Evolutionary conservation across 805 yeast genomes (phyloP).

Genomic region (Metschnikowia chrysomelidarum): DNA sequence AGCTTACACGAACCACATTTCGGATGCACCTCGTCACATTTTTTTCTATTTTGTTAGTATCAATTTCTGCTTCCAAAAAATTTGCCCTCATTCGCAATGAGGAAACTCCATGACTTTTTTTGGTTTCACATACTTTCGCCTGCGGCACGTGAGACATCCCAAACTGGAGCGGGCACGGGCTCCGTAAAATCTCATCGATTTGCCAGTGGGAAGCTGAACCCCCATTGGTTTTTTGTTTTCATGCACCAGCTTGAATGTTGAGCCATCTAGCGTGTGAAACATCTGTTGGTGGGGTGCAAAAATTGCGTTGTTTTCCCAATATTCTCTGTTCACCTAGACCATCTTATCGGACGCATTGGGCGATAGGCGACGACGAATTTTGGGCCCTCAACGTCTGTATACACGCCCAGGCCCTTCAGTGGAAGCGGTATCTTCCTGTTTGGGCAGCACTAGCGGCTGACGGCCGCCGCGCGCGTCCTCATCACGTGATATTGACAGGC

Average conservation of each 20-base stretch:
- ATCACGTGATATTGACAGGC: too few species aligned
- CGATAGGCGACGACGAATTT: too few species aligned
- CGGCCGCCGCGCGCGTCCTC: too few species aligned
- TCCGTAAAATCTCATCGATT: conserved; percentile 13
- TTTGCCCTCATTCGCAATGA: neutral
- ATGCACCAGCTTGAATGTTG: conserved; percentile 13
- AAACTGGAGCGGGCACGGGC: conserved; percentile 16
- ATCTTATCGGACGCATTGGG: too few species aligned
- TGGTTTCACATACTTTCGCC: conserved; percentile 21
- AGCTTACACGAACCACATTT: conserved; percentile 13
- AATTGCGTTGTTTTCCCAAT: neutral
- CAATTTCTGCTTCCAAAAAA: neutral
- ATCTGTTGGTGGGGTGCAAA: conserved; percentile 5
- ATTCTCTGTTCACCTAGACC: neutral
- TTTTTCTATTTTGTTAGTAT: conserved; percentile 16
- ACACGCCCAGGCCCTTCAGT: too few species aligned
- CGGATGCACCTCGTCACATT: conserved; percentile 20
- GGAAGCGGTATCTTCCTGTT: too few species aligned
- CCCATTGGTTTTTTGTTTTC: conserved; percentile 9
- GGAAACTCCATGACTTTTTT: too few species aligned
- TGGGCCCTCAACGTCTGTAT: too few species aligned
- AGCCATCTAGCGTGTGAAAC: conserved; percentile 17
- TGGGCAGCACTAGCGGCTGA: too few species aligned
- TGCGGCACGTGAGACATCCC: conserved; percentile 20
- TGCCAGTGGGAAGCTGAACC: conserved; percentile 13